Evolutionary conservation across 169 alveolate species (phyloP).

Genomic region (Cryptosporidium ryanae): DNA sequence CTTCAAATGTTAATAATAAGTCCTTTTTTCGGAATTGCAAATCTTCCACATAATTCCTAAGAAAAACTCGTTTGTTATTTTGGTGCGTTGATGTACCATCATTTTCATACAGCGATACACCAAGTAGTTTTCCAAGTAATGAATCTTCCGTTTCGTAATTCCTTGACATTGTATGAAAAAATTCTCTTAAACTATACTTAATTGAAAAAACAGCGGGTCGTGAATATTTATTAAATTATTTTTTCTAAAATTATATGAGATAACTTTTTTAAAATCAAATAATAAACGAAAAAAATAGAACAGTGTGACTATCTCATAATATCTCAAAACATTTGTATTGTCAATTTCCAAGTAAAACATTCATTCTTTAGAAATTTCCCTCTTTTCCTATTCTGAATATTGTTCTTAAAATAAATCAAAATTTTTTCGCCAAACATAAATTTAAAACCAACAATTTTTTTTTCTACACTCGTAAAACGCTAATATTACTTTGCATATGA

Average conservation of each 20-base stretch:
- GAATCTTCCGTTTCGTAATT: slow-evolving; percentile 45
- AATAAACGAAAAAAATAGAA: too few species aligned
- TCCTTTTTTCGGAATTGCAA: not conserved
- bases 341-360: too few species aligned
- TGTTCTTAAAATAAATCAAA: too few species aligned
- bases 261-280: too few species aligned
- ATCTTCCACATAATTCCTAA: slow-evolving; percentile 22
- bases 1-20: slow-evolving; percentile 9
- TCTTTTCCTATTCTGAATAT: too few species aligned
- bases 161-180: slow-evolving; percentile 9
- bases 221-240: not conserved
- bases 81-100: not conserved
- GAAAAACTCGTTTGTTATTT: not conserved
- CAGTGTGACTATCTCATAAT: too few species aligned
- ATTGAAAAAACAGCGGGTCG: not conserved
- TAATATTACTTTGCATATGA: not conserved
- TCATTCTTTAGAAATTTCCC: too few species aligned
- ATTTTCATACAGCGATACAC: slow-evolving; percentile 2
- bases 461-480: too few species aligned
- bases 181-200: not conserved
- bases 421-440: too few species aligned
- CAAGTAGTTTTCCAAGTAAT: slow-evolving; percentile 22
- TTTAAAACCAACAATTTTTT: too few species aligned
- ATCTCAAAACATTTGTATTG: too few species aligned
- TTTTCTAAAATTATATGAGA: too few species aligned